Base-by-base conservation (phyloP, 305 asterid genomes). In the Vinca major region DNA sequence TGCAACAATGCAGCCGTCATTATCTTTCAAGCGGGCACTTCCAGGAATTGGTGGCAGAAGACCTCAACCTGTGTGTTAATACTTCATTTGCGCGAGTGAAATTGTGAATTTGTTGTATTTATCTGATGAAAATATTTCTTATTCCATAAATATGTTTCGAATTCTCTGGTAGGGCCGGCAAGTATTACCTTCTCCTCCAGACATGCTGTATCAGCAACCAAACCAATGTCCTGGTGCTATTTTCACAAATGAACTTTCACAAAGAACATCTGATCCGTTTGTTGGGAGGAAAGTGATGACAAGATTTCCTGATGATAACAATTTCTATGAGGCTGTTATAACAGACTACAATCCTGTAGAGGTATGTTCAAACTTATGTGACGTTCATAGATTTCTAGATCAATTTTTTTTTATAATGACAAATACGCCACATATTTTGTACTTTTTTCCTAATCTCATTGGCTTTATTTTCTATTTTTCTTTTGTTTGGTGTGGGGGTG, bases 221-320 rank as follows among this genome's bases (percentile, higher is more conserved):
- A 84, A 75, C 68, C 93, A 71, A 67, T 80, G 82, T 71, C 65
- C 90, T 70, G 90, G 81, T 71, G 82, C 75, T 49, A 77, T 82
- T 61, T 64, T 77, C 73, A 77, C 80, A 26, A 60, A 79, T 74
- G 89, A 83, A 67, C 79, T 76, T 71, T 74, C 89, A 45, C 94
- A 83, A 26, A 26, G 33, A 75, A 67, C 76, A 63, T 77, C 74
- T 5, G 88, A 83, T 68, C 75, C 96, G 6, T 73, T 87, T 62
- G 69, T 89, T 52, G 98, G 98, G 75, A 82, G 93, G 79, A 89
- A 85, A 76, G 96, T 91, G 86, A 91, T 89, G 96, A 89, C 84
- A 69, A 85, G 93, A 82, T 89, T 91, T 95, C 95, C 95, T 48
- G 95, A 80, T 13, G 96, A 88, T 84, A 83, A 82, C 73, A 91